phyloP scores from a whole-genome alignment of 768 basidiomycete species.

The Dacryopinax primogenitus region DNA sequence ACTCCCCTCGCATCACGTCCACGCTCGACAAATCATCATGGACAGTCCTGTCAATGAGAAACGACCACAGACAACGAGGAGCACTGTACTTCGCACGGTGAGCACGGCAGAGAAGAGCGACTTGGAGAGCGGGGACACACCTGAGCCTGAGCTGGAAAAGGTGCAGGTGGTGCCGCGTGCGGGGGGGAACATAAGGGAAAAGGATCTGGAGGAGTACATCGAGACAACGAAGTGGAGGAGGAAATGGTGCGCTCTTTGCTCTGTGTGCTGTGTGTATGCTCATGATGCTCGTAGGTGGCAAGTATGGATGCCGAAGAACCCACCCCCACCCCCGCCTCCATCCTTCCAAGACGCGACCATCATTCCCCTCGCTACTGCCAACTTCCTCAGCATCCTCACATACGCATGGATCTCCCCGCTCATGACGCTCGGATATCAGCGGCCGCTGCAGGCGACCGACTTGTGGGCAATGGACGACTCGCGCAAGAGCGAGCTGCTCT shows the following conservation, averaged over 20 bases:
- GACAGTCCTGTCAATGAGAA: too few relatives aligned
- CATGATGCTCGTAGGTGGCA: slow-evolving; percentile 18
- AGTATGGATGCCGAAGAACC: slow-evolving; percentile 43
- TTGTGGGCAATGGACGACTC: slow-evolving; percentile 51
- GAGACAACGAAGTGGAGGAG: not conserved
- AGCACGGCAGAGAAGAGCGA: slow-evolving; percentile 1
- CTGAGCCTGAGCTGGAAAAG: not conserved
- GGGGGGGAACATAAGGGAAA: slow-evolving; percentile 5
- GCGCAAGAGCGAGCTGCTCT: slow-evolving; percentile 39
- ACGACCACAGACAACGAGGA: too few relatives aligned
- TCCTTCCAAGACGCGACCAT: slow-evolving; percentile 47
- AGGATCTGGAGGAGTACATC: slow-evolving; percentile 1
- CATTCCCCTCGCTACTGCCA: slow-evolving; percentile 48
- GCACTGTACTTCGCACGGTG: not conserved
- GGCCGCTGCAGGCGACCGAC: slow-evolving; percentile 62
- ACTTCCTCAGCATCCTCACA: slow-evolving; percentile 45
- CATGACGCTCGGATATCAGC: slow-evolving; percentile 46
- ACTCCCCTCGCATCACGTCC: too few relatives aligned
- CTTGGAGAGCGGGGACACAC: not conserved
- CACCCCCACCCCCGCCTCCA: slow-evolving; percentile 43
- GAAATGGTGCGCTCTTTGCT: slow-evolving; percentile 9
- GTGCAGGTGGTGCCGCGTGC: not conserved
- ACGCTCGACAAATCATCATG: too few relatives aligned
- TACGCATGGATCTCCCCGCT: slow-evolving; percentile 49
- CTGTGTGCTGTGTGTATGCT: not conserved